phyloP scores from a whole-genome alignment of 306 rosid species.

The Prunus fruticosa region DNA sequence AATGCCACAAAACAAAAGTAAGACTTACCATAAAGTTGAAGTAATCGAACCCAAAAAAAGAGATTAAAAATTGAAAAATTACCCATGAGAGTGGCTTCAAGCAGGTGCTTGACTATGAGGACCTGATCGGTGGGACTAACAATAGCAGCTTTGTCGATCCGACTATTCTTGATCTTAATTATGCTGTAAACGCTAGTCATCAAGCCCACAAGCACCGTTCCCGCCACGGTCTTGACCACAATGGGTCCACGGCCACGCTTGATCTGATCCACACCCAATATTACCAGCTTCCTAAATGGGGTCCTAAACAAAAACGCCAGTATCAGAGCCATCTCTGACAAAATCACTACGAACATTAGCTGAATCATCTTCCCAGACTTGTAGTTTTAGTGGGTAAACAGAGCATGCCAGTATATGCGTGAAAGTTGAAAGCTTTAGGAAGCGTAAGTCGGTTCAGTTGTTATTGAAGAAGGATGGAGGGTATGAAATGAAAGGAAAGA shows the following conservation, averaged over 20 bases:
- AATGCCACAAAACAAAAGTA: not conserved
- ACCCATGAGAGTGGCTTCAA: slow-evolving; percentile 95
- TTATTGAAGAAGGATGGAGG: not conserved
- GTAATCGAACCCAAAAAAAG: not conserved
- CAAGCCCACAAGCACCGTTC: slow-evolving; percentile 50
- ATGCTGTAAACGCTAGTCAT: slow-evolving; percentile 53
- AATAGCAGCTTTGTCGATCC: slow-evolving; percentile 49
- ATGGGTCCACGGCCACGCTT: slow-evolving; percentile 84
- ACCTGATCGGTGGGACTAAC: slow-evolving; percentile 90
- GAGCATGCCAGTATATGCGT: not conserved
- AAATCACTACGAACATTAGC: slow-evolving; percentile 52
- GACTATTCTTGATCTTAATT: slow-evolving; percentile 55
- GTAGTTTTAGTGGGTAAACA: not conserved
- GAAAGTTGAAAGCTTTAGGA: not conserved
- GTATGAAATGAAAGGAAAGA: not conserved
- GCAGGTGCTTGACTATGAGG: slow-evolving; percentile 79
- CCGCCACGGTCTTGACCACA: slow-evolving; percentile 71
- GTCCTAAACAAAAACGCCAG: slow-evolving; percentile 64
- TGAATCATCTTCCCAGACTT: slow-evolving; percentile 49
- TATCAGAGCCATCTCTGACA: slow-evolving; percentile 58
- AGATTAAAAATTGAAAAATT: slow-evolving; percentile 1
- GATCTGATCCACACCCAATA: slow-evolving; percentile 67
- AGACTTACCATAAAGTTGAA: not conserved
- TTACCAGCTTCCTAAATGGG: slow-evolving; percentile 77
- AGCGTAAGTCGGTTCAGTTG: not conserved